Percentiles rank a stretch among this genome's conserved stretches.
phyloP scores from a whole-genome alignment of 177 flowering plant species.

The Tripterygium wilfordii region DNA sequence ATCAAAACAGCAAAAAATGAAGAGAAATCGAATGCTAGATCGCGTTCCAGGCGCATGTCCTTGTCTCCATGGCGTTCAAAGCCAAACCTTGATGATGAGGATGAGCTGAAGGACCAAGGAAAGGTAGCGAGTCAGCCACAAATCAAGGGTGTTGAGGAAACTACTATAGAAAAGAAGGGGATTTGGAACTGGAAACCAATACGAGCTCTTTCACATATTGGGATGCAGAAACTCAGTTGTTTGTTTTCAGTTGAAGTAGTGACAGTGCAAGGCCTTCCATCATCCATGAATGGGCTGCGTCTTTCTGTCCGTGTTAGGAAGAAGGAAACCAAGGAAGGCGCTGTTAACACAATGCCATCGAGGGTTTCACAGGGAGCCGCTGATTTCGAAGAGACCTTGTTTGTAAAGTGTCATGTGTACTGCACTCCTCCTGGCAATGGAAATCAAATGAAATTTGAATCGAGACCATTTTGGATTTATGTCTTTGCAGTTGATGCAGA shows the following conservation, averaged over 20 bases:
- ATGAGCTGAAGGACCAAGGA: conserved; percentile 7
- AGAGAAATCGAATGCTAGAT: conserved; percentile 20
- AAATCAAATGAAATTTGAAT: conserved; percentile 55
- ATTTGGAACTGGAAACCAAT: conserved; percentile 96
- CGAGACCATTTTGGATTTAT: conserved; percentile 68
- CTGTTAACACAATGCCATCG: conserved; percentile 88
- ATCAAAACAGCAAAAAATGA: conserved; percentile 16
- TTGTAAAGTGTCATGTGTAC: conserved; percentile 72
- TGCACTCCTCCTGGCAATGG: conserved; percentile 34
- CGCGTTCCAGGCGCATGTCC: conserved; percentile 67
- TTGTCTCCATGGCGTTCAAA: conserved; percentile 89
- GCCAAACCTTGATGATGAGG: conserved; percentile 42
- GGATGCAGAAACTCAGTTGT: conserved; percentile 75
- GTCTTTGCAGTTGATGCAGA: conserved; percentile 77
- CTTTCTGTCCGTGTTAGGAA: conserved; percentile 73
- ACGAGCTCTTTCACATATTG: conserved; percentile 70
- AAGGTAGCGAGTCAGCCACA: conserved; percentile 2
- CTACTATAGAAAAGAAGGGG: conserved; percentile 54
- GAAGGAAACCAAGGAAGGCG: conserved; percentile 83
- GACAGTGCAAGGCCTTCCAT: conserved; percentile 62
- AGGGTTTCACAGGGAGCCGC: conserved; percentile 85
- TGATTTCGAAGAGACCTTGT: conserved; percentile 89
- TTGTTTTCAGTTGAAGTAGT: conserved; percentile 89
- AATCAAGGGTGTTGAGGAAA: conserved; percentile 21
- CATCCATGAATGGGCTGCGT: conserved; percentile 91